Base-by-base conservation (phyloP, 495 filamentous ascomycete species). In the Hypoxylon trugodes region DNA sequence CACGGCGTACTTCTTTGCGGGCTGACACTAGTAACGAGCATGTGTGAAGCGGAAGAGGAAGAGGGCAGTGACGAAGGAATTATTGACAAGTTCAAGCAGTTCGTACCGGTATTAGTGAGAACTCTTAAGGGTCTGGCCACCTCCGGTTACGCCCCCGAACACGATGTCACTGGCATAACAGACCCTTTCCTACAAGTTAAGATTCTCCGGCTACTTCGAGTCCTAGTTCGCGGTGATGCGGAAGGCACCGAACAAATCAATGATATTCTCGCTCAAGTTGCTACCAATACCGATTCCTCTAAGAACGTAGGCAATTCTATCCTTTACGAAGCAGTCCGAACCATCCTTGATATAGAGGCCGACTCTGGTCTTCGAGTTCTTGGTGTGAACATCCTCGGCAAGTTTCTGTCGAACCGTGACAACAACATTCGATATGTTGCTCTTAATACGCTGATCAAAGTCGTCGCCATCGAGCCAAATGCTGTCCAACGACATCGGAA, bases 391-490 rank as follows among this genome's bases (percentile, higher is more conserved):
- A 98, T 98, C 51, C 86, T 98, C 6, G 95, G 95, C 70, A 98
- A 98, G 73, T 98, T 98, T 80, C 78, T 98, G 51, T 87, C 92
- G 5, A 98, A 98, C 76, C 90, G 93, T 73, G 95, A 98, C 77
- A 98, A 98, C 80, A 98, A 98, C 69, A 98, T 98, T 72, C 91
- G 95, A 69, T 98, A 98, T 72, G 95, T 98, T 42, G 95, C 95
- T 19, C 77, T 98, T 21, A 98, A 98, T 74, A 98, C 95, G 1
- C 80, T 98, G 57, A 94, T 96, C 77, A 98, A 98, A 77, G 95
- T 98, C 47, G 94, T 98, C 38, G 94, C 96, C 7, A 92, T 98
- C 32, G 95, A 98, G 72, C 96, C 95, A 13, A 98, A 97, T 69
- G 96, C 95, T 1, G 95, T 98, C 3, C 96, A 98, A 70, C 82